These are phyloP conservation scores for Kluyveromyces marxianus DNA, from an alignment of 1,139 yeast genomes.

Conservation along the genomic window DNA sequence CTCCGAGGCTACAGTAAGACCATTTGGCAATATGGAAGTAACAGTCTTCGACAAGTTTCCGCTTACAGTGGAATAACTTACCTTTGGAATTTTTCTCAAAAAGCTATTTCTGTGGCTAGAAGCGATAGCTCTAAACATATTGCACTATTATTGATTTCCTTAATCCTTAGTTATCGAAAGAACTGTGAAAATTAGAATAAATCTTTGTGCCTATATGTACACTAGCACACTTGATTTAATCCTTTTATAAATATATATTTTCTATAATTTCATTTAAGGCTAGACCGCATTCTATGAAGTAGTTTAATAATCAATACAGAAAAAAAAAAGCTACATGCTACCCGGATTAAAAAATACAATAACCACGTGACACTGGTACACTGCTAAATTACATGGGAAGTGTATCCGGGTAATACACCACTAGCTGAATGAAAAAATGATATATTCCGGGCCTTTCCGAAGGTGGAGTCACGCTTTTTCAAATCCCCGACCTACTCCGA, in stretches of 20 bases:
- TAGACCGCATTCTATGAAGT: too few relatives aligned
- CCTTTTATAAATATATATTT: too few relatives aligned
- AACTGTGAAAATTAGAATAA: too few relatives aligned
- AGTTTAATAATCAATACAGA: neutral
- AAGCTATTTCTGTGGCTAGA: neutral
- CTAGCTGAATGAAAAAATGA: too few relatives aligned
- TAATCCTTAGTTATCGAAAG: neutral
- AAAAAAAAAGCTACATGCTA: neutral
- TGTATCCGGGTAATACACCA: too few relatives aligned
- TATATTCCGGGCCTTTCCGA: neutral
- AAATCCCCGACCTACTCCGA: neutral
- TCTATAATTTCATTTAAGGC: too few relatives aligned
- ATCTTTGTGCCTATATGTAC: too few relatives aligned
- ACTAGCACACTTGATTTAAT: too few relatives aligned
- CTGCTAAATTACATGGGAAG: too few relatives aligned
- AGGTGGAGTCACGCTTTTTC: neutral
- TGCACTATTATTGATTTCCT: neutral
- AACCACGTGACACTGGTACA: too few relatives aligned
- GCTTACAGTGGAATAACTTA: conserved; percentile 7
- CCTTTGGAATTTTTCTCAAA: neutral
- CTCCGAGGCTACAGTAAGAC: conserved; percentile 91
- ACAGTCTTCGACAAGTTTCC: conserved; percentile 39
- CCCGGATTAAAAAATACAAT: neutral
- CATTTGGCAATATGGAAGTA: conserved; percentile 67
- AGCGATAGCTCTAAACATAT: neutral